phyloP scores from a whole-genome alignment of 768 basidiomycete species.

The Serendipita sp. region DNA sequence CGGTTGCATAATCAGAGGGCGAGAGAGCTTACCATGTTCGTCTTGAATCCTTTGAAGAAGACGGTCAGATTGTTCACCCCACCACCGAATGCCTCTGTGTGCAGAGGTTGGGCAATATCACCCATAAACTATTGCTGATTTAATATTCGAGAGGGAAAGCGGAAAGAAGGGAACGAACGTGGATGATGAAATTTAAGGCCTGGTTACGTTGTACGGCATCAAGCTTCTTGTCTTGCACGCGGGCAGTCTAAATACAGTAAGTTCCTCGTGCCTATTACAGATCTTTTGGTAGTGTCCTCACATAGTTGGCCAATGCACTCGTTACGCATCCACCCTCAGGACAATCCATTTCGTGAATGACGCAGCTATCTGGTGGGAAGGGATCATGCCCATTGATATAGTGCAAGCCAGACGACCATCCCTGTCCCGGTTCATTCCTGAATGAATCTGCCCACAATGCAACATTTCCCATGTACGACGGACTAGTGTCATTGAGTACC shows the following conservation, averaged over 20 bases:
- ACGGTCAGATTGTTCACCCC: background rate
- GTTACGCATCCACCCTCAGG: background rate
- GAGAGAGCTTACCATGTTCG: background rate
- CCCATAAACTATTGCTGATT: background rate
- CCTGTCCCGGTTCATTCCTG: background rate
- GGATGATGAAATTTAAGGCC: background rate
- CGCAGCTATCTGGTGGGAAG: background rate
- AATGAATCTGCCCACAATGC: background rate
- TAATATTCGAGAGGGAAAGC: background rate
- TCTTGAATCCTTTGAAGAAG: background rate
- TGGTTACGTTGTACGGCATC: background rate
- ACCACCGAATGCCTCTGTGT: background rate
- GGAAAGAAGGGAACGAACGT: background rate
- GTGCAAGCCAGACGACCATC: background rate
- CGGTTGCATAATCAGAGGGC: background rate
- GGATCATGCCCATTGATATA: background rate
- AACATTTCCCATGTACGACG: background rate
- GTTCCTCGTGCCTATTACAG: background rate
- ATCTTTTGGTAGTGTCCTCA: background rate
- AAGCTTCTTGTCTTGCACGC: background rate
- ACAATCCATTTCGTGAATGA: constrained; percentile 1
- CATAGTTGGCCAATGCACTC: background rate
- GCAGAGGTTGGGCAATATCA: constrained; percentile 1
- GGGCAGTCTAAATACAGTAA: background rate
- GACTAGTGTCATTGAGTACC: background rate